Evolutionary conservation across 1,139 yeast genomes (phyloP), one percentile per base, ranked within the genome.

Genomic region (Nakaseomyces bracarensis): DNA sequence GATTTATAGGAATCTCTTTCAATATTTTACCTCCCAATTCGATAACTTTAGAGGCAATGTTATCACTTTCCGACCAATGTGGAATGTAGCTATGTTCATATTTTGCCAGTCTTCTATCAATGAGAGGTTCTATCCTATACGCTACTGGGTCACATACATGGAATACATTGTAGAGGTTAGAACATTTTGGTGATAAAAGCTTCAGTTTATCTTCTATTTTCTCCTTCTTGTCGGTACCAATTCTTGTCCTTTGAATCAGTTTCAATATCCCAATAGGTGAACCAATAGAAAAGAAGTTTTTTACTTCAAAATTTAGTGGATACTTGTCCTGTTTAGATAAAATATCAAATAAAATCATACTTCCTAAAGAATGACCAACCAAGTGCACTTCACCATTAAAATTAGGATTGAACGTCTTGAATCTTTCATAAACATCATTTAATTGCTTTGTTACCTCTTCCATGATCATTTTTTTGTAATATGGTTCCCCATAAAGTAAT

Each of bases 91-190:
- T 79, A 0, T 95, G 87, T 50, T 75, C 73, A 50, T 75, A 67
- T 7, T 69, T 60, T 0, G 82, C 69, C 53, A 82, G 72, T 11
- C 65, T 59, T 3, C 77, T 70, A 36, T 72, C 69, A 3, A 86
- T 72, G 45, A 87, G 64, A 1, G 97, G 96, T 58, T 87, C 97
- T 47, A 86, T 64, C 43, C 96, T 67, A 57, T 86, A 85, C 0
- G 93, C 89, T 21, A 87, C 79, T 0, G 96, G 95, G 57, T 87
- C 97, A 53, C 93, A 80, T 0, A 89, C 85, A 54, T 89, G 95
- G 65, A 82, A 85, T 4, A 87, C 63, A 56, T 87, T 87, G 65
- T 82, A 87, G 38, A 82, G 63, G 47, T 79, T 74, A 8, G 67
- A 58, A 50, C 82, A 79, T 38, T 72, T 71, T 0, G 86, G 86